Evolutionary conservation across 495 filamentous ascomycete genomes (phyloP).

Genomic region (Podospora fimiseda): DNA sequence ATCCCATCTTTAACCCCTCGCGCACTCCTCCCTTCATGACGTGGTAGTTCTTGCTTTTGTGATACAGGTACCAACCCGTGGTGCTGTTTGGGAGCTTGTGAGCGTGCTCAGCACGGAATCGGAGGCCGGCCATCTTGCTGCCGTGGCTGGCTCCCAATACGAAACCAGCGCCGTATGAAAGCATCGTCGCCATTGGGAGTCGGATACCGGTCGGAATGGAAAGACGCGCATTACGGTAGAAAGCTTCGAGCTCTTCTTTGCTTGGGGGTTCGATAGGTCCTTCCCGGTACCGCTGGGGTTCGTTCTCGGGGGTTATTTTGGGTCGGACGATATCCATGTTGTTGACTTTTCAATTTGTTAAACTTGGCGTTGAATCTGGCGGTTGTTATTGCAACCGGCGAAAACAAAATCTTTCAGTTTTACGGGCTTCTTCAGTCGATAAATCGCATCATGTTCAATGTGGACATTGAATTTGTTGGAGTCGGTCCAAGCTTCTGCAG

Average conservation of each 20-base stretch:
- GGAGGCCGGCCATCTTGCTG: conserved; percentile 62
- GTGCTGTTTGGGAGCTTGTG: conserved; percentile 79
- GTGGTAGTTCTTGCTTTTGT: conserved; percentile 94
- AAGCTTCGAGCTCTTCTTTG: conserved; percentile 14
- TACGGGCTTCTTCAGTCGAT: too few species aligned
- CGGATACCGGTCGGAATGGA: conserved; percentile 52
- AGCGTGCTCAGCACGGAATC: conserved; percentile 88
- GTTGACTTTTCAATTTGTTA: background rate
- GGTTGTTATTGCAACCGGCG: too few species aligned
- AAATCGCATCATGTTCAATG: background rate
- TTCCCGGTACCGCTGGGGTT: background rate
- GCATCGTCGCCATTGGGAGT: conserved; percentile 51
- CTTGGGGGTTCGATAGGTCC: background rate
- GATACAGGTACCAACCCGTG: conserved; percentile 92
- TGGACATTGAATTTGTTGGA: background rate
- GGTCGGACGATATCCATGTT: background rate
- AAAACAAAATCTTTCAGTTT: too few species aligned
- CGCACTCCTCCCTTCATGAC: conserved; percentile 63
- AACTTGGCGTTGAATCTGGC: background rate
- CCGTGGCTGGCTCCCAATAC: conserved; percentile 66
- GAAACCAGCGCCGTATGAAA: conserved; percentile 60
- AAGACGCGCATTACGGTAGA: conserved; percentile 48
- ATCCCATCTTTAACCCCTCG: conserved; percentile 71
- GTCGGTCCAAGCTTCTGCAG: background rate
- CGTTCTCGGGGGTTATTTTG: background rate